These are phyloP conservation scores for Chlorella variabilis DNA, from an alignment of 163 green algal species.

Conservation along the genomic window DNA sequence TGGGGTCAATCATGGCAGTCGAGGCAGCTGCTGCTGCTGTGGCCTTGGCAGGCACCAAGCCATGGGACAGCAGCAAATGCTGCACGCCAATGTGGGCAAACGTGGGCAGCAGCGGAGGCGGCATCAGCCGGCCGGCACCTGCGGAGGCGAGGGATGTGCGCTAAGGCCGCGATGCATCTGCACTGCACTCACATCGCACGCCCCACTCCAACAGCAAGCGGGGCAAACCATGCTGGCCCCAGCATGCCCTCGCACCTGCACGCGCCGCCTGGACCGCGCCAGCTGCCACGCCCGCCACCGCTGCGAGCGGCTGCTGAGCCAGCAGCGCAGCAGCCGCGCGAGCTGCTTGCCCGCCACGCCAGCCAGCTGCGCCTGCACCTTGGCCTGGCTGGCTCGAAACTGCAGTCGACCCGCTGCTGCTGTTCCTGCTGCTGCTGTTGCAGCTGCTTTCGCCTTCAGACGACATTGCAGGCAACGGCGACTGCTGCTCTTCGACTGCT, in stretches of 20 bases:
- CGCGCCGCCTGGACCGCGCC: background rate
- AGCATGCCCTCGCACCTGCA: constrained; percentile 15
- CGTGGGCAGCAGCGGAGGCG: background rate
- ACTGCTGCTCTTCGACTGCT: background rate
- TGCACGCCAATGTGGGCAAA: constrained; percentile 18
- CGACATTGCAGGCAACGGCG: too few species aligned
- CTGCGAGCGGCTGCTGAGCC: background rate
- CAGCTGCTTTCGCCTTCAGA: too few species aligned
- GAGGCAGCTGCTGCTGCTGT: background rate
- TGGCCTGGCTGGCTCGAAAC: too few species aligned
- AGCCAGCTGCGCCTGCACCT: background rate
- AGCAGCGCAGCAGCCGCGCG: background rate
- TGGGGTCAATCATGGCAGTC: background rate
- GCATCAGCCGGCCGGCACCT: constrained; percentile 7
- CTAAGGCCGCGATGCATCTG: too few species aligned
- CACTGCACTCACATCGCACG: too few species aligned
- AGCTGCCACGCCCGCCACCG: background rate
- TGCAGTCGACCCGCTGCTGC: too few species aligned
- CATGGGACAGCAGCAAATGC: background rate
- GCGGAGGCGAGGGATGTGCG: too few species aligned
- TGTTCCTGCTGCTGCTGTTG: background rate
- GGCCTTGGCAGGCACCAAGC: background rate
- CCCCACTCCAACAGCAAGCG: too few species aligned
- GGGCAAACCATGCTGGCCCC: too few species aligned
- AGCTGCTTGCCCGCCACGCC: background rate